Conservation (phyloP, 176 grass and related monocot species). For the Phoenix dactylifera region DNA sequence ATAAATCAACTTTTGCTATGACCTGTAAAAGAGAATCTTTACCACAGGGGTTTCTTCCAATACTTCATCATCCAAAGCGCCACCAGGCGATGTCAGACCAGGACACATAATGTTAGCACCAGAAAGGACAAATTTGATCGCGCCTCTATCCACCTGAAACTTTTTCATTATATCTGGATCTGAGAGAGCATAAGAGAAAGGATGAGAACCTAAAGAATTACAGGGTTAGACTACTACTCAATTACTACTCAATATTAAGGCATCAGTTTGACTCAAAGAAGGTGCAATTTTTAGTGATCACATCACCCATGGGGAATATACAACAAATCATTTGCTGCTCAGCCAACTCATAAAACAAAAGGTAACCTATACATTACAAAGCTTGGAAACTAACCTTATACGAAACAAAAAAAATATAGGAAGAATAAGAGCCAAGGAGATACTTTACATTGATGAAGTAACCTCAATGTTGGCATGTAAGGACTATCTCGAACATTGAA, state of each 20-base stretch:
- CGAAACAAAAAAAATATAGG: not conserved
- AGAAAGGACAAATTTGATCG: constrained; percentile 98
- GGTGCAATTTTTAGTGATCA: no score
- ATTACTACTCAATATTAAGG: no score
- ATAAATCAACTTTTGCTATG: no score
- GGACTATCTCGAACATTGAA: constrained; percentile 94
- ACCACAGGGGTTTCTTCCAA: constrained; percentile 73
- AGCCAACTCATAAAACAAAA: no score
- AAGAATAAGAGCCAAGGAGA: constrained; percentile 4
- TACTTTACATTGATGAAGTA: constrained; percentile 90
- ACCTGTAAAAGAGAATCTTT: constrained; percentile 11
- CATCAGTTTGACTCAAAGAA: no score
- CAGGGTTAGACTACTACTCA: no score
- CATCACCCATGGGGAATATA: no score
- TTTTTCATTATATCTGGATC: constrained; percentile 98
- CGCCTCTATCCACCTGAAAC: constrained; percentile 97
- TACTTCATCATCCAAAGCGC: constrained; percentile 58
- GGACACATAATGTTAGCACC: constrained; percentile 99
- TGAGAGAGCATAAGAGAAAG: constrained; percentile 25
- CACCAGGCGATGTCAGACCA: constrained; percentile 89
- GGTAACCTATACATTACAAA: no score
- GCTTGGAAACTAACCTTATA: not conserved
- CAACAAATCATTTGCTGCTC: no score
- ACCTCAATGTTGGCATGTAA: constrained; percentile 95
- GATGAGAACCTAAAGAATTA: no score